Evolutionary conservation across 2,329 filamentous ascomycete genomes (phyloP).

Genomic region (Penicillium verrucosum): DNA sequence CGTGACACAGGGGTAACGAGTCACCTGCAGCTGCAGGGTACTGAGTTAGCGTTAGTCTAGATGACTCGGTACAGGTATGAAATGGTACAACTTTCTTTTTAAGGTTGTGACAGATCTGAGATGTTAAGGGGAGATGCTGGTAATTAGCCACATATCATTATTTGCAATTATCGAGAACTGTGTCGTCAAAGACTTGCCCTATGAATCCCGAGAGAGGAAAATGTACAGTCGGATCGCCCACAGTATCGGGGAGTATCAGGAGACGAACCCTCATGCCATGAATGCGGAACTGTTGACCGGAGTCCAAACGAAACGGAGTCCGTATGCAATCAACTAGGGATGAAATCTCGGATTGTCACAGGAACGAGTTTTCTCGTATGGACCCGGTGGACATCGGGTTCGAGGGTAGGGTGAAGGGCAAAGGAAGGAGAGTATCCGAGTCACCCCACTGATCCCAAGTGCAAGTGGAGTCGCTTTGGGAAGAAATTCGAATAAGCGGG

Average conservation of each 20-base stretch:
- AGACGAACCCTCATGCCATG: conserved; percentile 4
- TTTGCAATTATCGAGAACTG: background rate
- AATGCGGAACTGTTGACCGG: conserved; percentile 8
- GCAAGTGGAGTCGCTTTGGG: conserved; percentile 1
- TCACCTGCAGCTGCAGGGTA: conserved; percentile 4
- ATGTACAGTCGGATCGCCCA: background rate
- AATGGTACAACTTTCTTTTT: background rate
- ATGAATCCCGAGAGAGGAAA: background rate
- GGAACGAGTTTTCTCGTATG: background rate
- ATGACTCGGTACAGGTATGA: background rate
- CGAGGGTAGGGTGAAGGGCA: background rate
- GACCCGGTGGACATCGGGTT: conserved; percentile 16
- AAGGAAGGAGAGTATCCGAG: conserved; percentile 20
- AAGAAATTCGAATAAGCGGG: conserved; percentile 9
- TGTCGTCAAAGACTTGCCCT: background rate
- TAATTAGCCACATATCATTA: background rate
- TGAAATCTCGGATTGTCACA: conserved; percentile 11
- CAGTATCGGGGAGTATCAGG: background rate
- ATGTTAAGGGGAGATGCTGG: background rate
- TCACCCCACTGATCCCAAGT: conserved; percentile 21
- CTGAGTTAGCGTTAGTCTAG: background rate
- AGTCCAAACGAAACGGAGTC: background rate
- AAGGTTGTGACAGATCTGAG: conserved; percentile 2
- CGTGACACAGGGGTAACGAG: conserved; percentile 7
- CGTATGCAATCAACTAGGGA: conserved; percentile 9